A percentile compares a stretch with the other conserved stretches of the same genome.
Conservation (phyloP, 495 filamentous ascomycete species). For the Daldinia concentrica region DNA sequence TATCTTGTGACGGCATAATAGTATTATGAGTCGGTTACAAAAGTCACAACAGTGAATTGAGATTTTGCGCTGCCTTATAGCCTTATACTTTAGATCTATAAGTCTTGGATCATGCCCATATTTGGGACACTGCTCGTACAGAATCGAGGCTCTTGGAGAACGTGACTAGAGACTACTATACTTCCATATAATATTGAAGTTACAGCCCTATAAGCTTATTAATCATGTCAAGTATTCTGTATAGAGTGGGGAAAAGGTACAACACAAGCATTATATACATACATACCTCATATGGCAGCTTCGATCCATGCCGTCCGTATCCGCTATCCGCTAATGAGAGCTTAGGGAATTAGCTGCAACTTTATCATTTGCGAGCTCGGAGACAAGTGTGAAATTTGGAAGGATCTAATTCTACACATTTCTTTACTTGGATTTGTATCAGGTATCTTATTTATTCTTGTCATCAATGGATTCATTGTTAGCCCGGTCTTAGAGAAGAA, state of each 20-base stretch:
- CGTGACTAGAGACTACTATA: background rate
- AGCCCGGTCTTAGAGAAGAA: background rate
- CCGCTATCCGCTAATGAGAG: background rate
- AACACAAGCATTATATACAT: background rate
- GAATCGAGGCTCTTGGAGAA: too few relatives aligned
- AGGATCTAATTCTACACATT: conserved; percentile 6
- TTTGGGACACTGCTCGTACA: too few relatives aligned
- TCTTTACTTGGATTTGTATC: background rate
- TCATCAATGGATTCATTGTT: conserved; percentile 19
- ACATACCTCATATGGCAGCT: conserved; percentile 3
- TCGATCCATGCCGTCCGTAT: background rate
- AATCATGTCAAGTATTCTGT: background rate
- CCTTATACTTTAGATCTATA: background rate
- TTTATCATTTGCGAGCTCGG: conserved; percentile 15
- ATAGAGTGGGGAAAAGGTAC: background rate
- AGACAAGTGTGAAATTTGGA: conserved; percentile 3
- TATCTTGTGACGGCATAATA: conserved; percentile 25
- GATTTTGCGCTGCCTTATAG: background rate
- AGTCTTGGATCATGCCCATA: background rate
- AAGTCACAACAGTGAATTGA: conserved; percentile 4
- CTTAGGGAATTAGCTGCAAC: conserved; percentile 2
- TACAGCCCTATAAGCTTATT: conserved; percentile 5
- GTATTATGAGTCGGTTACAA: conserved; percentile 22
- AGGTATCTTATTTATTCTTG: background rate
- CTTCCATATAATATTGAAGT: too few relatives aligned